Conservation (phyloP, 2,329 filamentous ascomycete genomes). For the Didymella keratinophila region DNA sequence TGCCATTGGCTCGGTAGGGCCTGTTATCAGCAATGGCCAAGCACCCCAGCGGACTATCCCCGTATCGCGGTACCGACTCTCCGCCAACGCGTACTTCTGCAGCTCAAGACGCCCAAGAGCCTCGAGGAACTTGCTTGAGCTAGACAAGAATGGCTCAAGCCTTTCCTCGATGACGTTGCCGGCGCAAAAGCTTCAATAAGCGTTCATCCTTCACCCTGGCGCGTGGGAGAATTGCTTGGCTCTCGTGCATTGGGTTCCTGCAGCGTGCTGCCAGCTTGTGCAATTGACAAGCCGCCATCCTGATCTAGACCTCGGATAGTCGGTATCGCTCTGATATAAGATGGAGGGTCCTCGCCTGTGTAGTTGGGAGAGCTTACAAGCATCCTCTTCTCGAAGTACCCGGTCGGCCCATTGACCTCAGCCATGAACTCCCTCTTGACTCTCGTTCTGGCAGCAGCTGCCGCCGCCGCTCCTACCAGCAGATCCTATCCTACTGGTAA, state of each 20-base stretch:
- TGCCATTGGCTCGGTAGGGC: constrained; percentile 16
- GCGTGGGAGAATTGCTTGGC: constrained; percentile 20
- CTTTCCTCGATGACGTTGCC: constrained; percentile 9
- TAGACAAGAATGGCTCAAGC: constrained; percentile 17
- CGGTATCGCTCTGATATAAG: constrained; percentile 10
- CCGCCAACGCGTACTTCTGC: constrained; percentile 8
- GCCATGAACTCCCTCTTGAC: constrained; percentile 16
- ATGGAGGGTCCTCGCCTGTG: constrained; percentile 1
- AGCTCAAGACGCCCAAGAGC: constrained; percentile 13
- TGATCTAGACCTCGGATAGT: not conserved
- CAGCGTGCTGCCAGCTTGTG: not conserved
- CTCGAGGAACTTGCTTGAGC: constrained; percentile 9
- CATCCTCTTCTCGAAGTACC: not conserved
- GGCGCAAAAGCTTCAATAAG: constrained; percentile 7
- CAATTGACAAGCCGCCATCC: not conserved
- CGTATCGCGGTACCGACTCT: constrained; percentile 6
- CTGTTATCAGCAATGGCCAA: constrained; percentile 14
- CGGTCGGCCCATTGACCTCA: not conserved
- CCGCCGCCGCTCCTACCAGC: constrained; percentile 22
- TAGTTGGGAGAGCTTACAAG: not conserved
- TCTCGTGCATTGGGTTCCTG: constrained; percentile 10
- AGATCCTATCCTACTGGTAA: constrained; percentile 12
- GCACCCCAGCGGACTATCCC: constrained; percentile 5
- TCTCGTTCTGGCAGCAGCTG: constrained; percentile 21
- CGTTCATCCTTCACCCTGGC: constrained; percentile 10